Base-by-base conservation (phyloP, 2,329 filamentous ascomycete species). In the Cercospora zeae-maydis region DNA sequence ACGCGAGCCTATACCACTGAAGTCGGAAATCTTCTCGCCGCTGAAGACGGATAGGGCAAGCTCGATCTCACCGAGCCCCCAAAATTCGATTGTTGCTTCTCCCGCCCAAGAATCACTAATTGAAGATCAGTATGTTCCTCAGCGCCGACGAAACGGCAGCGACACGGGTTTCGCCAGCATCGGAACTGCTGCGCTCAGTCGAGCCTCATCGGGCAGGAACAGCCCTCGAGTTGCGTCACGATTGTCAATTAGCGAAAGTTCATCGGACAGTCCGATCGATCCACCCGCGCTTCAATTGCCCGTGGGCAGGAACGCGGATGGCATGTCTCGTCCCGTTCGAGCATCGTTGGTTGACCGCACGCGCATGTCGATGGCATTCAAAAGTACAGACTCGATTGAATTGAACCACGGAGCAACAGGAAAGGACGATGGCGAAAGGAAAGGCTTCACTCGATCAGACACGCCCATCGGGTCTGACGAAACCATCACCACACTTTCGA, bases 271-370 rank as follows among this genome's bases (percentile, higher is more conserved):
- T 49, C 62, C 62, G 1, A 51, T 67, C 9, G 66, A 66, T 30
- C 33, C 65, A 19, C 61, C 67, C 14, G 58, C 34, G 2, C 59
- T 34, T 9, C 30, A 36, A 7, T 34, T 54, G 3, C 30, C 59
- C n/a, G 53, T 56, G 11, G 59, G 54, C 39, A 65, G 59, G 42
- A 63, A 56, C 52, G 3, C 60, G 5, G 63, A 65, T 36, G 53
- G 30, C 45, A 45, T 54, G 39, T 55, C 59, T 10, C 59, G 64
- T 31, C 60, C 61, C 10, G 34, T 75, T 9, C 76, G 74, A 8
- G 76, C 75, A 45, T 79, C 79, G 4, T 76, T 83, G 27, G 72
- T 76, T 3, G 81, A 83, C 63, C 76, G 80, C 49, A 79, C 80
- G 10, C 76, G 79, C 60, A 75, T 79, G 69, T 80, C 79, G 10